Conservation (phyloP, 371 early-diverging fungal species). For the Lichtheimia corymbifera region DNA sequence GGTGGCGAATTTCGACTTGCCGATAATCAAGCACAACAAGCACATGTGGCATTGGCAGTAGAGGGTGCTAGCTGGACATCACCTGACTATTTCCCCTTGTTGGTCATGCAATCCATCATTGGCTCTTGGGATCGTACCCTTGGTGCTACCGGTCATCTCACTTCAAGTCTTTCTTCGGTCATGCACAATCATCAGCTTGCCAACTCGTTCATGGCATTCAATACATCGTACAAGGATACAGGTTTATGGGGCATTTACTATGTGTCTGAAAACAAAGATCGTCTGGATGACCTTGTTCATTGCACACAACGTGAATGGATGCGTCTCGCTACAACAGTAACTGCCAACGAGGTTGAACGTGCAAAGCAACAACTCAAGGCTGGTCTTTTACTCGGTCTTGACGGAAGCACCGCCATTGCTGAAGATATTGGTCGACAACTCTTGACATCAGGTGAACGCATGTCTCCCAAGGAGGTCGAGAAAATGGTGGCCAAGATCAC, state of each 20-base stretch:
- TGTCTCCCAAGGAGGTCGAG: conserved; percentile 60
- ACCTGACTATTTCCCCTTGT: conserved; percentile 93
- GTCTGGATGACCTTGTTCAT: conserved; percentile 86
- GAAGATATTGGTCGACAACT: conserved; percentile 98
- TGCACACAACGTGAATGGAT: conserved; percentile 91
- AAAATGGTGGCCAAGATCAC: conserved; percentile 35
- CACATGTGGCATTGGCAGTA: conserved; percentile 96
- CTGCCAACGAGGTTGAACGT: conserved; percentile 93
- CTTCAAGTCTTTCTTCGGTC: conserved; percentile 83
- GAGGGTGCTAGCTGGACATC: conserved; percentile 95
- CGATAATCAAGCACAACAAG: conserved; percentile 82
- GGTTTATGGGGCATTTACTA: conserved; percentile 97
- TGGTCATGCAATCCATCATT: conserved; percentile 92
- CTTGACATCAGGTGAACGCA: conserved; percentile 86
- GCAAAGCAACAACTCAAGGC: conserved; percentile 99
- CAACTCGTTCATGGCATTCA: conserved; percentile 97
- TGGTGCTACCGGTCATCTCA: conserved; percentile 82
- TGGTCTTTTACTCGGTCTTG: conserved; percentile 83
- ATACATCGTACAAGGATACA: conserved; percentile 97
- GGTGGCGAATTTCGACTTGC: conserved; percentile 89
- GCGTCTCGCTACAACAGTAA: conserved; percentile 82
- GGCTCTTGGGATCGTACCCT: conserved; percentile 96
- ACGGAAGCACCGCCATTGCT: conserved; percentile 92
- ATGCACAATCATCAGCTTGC: conserved; percentile 86
- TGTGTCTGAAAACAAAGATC: conserved; percentile 78